Evolutionary conservation across 148 eudicot genomes (phyloP).

Genomic region (Chenopodium formosanum): DNA sequence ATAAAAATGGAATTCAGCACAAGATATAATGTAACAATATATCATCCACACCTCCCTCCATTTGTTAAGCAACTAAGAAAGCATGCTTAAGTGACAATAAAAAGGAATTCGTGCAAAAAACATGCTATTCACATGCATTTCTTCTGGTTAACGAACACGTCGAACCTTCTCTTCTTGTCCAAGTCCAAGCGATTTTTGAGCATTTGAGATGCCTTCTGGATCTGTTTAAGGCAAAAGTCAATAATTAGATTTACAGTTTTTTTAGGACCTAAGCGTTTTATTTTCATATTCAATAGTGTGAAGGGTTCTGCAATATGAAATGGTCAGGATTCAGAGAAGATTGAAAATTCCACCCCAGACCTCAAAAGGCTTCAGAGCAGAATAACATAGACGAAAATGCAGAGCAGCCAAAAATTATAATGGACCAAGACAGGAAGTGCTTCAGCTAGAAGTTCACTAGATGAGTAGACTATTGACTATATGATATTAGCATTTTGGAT

Average conservation of each 20-base stretch:
- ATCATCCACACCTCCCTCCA: neutral
- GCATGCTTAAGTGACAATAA: neutral
- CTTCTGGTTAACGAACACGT: conserved; percentile 41
- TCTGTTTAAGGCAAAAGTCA: conserved; percentile 44
- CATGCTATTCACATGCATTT: conserved; percentile 3
- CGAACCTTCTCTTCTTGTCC: conserved; percentile 90
- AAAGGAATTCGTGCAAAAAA: neutral
- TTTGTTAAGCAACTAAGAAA: neutral
- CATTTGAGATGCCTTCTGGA: conserved; percentile 89
- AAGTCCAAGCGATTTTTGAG: conserved; percentile 87
- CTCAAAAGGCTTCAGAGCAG: neutral
- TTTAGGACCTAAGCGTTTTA: neutral
- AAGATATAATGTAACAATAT: neutral
- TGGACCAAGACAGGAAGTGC: neutral
- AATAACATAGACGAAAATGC: neutral
- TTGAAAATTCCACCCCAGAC: neutral
- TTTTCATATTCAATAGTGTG: neutral
- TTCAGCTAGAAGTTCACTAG: neutral
- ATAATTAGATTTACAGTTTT: neutral
- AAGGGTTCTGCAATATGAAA: neutral
- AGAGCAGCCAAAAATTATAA: neutral
- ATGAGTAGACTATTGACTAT: neutral
- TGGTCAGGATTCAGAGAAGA: neutral
- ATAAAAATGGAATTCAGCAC: conserved; percentile 12
- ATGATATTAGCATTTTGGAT: neutral